Conservation (phyloP, 1,284 basidiomycete genomes). For the Vanrija humicola region DNA sequence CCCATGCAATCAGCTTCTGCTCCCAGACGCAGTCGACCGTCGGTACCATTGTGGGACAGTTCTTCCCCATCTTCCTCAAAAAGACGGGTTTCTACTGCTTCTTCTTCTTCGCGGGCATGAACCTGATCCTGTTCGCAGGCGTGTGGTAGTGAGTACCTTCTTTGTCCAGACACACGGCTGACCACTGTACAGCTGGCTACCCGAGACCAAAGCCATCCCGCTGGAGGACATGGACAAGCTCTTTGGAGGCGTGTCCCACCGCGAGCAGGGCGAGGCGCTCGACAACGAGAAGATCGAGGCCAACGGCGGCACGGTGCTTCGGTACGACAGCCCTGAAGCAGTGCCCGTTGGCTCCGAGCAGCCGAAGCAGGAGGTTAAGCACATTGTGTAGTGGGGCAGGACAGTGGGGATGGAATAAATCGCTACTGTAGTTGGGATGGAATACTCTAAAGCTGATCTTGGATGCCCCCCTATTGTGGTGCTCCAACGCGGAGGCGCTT, state of each 20-base stretch:
- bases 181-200: background rate
- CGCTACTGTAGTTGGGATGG: no score
- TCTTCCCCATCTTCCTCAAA: conserved; percentile 10
- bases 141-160: background rate
- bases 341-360: no score
- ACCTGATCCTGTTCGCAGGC: background rate
- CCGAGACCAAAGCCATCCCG: background rate
- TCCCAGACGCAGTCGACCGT: conserved; percentile 20
- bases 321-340: no score
- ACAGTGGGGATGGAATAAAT: no score
- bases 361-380: no score
- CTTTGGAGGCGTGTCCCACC: background rate
- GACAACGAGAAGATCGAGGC: no score
- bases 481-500: no score
- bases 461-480: no score
- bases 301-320: no score
- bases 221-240: conserved; percentile 3
- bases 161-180: background rate
- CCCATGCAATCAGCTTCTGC: conserved; percentile 17
- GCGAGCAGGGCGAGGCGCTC: background rate
- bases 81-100: conserved; percentile 8
- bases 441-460: no score
- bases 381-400: no score
- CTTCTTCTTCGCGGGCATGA: conserved; percentile 7
- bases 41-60: conserved; percentile 18